phyloP scores from a whole-genome alignment of 306 rosid species.

The Carpinus fangiana region DNA sequence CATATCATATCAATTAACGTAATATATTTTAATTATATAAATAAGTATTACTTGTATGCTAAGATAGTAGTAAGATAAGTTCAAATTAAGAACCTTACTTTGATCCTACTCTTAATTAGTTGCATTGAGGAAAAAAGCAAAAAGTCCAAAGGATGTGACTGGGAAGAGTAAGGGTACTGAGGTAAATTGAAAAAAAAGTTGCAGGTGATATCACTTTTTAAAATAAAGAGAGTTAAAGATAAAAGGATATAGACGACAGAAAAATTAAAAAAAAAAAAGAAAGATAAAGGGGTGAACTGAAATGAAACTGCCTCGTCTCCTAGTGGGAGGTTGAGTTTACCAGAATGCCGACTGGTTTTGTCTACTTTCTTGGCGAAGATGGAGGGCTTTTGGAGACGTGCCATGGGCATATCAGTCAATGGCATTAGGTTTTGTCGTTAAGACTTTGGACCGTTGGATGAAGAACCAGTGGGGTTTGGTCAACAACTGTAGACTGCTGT shows the following conservation, averaged over 20 bases:
- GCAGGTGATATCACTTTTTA: constrained; percentile 9
- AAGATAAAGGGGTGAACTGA: constrained; percentile 19
- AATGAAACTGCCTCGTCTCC: constrained; percentile 29
- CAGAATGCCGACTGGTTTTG: constrained; percentile 2
- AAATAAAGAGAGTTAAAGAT: constrained; percentile 18
- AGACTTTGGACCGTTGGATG: constrained; percentile 37
- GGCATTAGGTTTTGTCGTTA: background rate
- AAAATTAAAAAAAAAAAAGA: no score
- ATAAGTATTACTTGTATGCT: no score
- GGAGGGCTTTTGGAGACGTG: background rate
- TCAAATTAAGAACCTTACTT: no score
- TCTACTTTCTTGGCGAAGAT: background rate
- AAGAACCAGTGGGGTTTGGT: constrained; percentile 46
- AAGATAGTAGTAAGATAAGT: no score
- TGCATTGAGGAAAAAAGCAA: background rate
- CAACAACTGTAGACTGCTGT: constrained; percentile 28
- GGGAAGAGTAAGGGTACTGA: constrained; percentile 25
- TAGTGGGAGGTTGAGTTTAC: constrained; percentile 6
- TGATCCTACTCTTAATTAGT: no score
- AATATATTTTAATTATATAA: no score
- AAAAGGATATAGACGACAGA: background rate
- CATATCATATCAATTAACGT: no score
- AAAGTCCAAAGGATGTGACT: background rate
- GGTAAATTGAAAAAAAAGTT: constrained; percentile 32
- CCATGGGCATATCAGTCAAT: constrained; percentile 21